Evolutionary conservation across 2,329 filamentous ascomycete species (phyloP).

Genomic region (Furcasterigmium sp.): DNA sequence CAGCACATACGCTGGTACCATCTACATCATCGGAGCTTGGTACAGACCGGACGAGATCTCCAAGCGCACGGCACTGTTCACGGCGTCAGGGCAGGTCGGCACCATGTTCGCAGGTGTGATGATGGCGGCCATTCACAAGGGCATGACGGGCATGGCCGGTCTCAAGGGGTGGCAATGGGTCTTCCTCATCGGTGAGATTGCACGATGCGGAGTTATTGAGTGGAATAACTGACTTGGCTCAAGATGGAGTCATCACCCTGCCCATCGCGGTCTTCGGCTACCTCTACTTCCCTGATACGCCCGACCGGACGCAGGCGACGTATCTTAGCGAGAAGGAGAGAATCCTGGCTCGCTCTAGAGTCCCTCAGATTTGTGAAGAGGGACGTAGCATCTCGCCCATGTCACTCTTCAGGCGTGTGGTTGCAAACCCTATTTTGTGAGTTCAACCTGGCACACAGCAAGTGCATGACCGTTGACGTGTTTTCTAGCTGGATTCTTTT

Average conservation of each 20-base stretch:
- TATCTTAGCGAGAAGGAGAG: constrained; percentile 18
- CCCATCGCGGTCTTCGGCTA: constrained; percentile 48
- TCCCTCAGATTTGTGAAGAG: constrained; percentile 19
- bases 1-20: constrained; percentile 33
- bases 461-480: background rate
- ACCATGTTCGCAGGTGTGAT: constrained; percentile 56
- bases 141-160: constrained; percentile 34
- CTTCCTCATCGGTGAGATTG: constrained; percentile 14
- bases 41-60: constrained; percentile 56
- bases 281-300: constrained; percentile 43
- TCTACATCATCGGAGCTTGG: constrained; percentile 46
- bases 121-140: constrained; percentile 37
- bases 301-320: constrained; percentile 27
- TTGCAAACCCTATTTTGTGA: constrained; percentile 14
- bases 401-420: constrained; percentile 15
- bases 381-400: constrained; percentile 16
- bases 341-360: constrained; percentile 31
- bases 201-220: too few species aligned
- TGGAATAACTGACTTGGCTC: constrained; percentile 1
- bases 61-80: constrained; percentile 60
- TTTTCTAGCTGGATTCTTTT: constrained; percentile 20
- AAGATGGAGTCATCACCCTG: constrained; percentile 46
- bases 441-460: constrained; percentile 9
- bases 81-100: constrained; percentile 52
- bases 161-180: constrained; percentile 48